Evolutionary conservation across 441 rosid species (phyloP).

Genomic region (Pelargonium fulgidum): DNA sequence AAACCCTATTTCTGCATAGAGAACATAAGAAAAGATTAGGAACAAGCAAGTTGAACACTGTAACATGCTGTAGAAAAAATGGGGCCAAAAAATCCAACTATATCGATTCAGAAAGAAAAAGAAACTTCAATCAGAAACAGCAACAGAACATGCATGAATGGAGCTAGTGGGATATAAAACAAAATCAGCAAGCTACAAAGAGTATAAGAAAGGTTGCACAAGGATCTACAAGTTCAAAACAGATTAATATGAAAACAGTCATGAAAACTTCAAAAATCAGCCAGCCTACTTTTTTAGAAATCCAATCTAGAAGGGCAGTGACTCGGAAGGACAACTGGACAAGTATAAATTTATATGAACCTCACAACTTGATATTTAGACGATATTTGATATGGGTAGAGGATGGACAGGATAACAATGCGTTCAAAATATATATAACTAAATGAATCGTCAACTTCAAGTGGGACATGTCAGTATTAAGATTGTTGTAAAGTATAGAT

Average conservation of each 20-base stretch:
- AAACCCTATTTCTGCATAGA: constrained; percentile 17
- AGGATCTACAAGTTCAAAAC: neutral
- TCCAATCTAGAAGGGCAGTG: neutral
- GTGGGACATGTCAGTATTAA: neutral
- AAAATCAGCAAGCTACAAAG: neutral
- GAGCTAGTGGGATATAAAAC: neutral
- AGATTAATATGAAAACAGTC: neutral
- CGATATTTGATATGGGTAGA: neutral
- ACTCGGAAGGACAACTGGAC: neutral
- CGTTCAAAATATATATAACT: neutral
- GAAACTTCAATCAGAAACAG: neutral
- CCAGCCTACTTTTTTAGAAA: neutral
- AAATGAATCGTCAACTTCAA: neutral
- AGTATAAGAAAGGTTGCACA: neutral
- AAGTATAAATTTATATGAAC: neutral
- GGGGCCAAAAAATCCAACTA: neutral
- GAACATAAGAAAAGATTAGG: neutral
- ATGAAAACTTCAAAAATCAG: neutral
- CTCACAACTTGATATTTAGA: neutral
- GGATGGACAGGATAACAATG: neutral
- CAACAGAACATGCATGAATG: neutral
- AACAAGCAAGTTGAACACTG: neutral
- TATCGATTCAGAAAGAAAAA: neutral
- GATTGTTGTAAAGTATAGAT: neutral
- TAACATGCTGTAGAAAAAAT: neutral